Percentiles rank a stretch among this genome's conserved stretches.
Evolutionary conservation across 768 basidiomycete genomes (phyloP).

Genomic region (Boletus rubroflammeus): DNA sequence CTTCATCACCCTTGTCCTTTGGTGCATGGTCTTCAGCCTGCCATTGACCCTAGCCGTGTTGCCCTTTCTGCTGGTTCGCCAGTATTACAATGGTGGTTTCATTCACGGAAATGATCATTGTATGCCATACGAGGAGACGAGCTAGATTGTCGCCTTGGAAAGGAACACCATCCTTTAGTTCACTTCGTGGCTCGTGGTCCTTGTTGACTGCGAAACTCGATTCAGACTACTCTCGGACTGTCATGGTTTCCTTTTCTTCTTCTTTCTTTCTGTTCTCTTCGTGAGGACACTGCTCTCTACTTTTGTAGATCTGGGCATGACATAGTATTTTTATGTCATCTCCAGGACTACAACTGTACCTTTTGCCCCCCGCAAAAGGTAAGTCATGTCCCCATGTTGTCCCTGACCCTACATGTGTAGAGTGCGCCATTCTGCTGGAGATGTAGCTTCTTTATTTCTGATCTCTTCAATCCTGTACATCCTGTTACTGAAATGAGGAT

Average conservation of each 20-base stretch:
- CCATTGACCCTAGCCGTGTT: constrained; percentile 3
- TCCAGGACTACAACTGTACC: neutral
- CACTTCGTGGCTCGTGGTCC: constrained; percentile 26
- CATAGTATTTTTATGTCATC: neutral
- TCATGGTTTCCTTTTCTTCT: constrained; percentile 3
- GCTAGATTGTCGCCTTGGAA: neutral
- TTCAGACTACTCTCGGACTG: constrained; percentile 35
- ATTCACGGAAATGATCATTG: neutral
- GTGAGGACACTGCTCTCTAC: constrained; percentile 6
- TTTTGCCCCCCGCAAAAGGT: neutral
- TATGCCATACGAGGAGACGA: constrained; percentile 17
- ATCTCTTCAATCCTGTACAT: neutral
- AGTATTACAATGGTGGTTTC: constrained; percentile 1
- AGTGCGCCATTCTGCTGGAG: neutral
- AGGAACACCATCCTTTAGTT: constrained; percentile 22
- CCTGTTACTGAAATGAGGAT: neutral
- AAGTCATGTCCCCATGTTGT: neutral
- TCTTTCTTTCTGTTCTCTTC: constrained; percentile 8
- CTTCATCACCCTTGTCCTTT: neutral
- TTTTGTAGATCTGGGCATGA: constrained; percentile 1
- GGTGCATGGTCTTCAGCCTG: neutral
- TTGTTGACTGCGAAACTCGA: constrained; percentile 26
- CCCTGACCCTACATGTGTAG: too few relatives aligned
- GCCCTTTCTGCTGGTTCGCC: constrained; percentile 5
- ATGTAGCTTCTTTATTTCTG: neutral